These are phyloP conservation scores for Zelonia costaricensis DNA, from an alignment of 208 protist species.

Conservation along the genomic window DNA sequence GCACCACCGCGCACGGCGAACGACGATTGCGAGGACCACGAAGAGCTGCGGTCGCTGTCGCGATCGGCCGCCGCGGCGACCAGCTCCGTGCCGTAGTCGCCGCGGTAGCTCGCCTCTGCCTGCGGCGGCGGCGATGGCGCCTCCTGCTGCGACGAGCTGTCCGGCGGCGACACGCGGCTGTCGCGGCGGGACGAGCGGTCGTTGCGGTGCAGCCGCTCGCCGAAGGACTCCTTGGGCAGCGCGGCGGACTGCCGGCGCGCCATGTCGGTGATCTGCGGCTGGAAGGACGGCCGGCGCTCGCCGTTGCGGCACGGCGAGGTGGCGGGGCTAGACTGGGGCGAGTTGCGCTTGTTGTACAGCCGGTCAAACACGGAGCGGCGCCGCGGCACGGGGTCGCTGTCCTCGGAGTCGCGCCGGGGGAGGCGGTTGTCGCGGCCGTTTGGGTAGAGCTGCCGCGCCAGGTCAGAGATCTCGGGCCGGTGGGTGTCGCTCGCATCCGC, in stretches of 20 bases:
- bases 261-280: conserved; percentile 50
- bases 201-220: conserved; percentile 44
- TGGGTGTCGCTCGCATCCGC: conserved; percentile 9
- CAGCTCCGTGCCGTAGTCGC: conserved; percentile 22
- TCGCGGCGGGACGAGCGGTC: conserved; percentile 15
- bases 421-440: conserved; percentile 7
- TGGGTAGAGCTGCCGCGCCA: conserved; percentile 21
- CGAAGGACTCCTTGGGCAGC: conserved; percentile 26
- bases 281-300: conserved; percentile 23
- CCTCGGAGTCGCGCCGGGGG: background rate
- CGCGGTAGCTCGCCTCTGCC: conserved; percentile 12
- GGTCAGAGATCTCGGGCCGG: conserved; percentile 20
- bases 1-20: conserved; percentile 5
- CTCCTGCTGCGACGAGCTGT: too few relatives aligned
- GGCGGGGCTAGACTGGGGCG: conserved; percentile 15
- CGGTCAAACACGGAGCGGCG: conserved; percentile 37
- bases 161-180: too few relatives aligned
- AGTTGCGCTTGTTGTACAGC: conserved; percentile 28
- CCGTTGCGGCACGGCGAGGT: conserved; percentile 21
- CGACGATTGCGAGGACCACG: conserved; percentile 20
- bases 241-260: conserved; percentile 29
- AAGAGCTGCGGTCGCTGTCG: conserved; percentile 2
- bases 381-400: background rate
- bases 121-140: conserved; percentile 8
- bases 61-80: conserved; percentile 1